Base-by-base conservation (phyloP, 1,284 basidiomycete species). In the Gymnopus androsaceus region DNA sequence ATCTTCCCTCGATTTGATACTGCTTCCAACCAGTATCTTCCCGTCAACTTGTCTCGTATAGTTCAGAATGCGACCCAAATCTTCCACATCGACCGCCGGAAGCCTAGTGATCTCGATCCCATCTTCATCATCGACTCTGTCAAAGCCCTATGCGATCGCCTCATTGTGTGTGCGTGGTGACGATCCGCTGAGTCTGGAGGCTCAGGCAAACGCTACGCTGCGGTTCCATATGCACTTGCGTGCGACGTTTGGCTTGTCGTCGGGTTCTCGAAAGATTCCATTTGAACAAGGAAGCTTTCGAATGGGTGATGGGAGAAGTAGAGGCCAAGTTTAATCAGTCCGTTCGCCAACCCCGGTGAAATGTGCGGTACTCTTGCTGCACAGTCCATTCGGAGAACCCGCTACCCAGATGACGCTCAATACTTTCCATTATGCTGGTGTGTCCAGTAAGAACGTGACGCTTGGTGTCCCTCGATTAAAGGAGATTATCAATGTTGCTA, bases 341-440 rank as follows among this genome's bases (percentile, higher is more conserved):
- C n/a, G 1, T 69, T 98, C 2, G 94, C 85, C 23, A 91, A 96
- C 67, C 93, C 97, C 0, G 95, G 96, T 50, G 97, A 99, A 75
- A 99, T 99, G 97, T 99, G 97, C 64, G 97, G 97, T 46, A 98
- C 95, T 0, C 83, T 99, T 14, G 92, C 97, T 34, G 97, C 97
- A 0, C 97, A 99, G 75, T 98, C 95, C 4, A 99, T 99, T 62
- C n/a, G 97, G 97, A 73, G 97, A 99, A 79, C 97, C 97, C 0
- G 97, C 97, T 2, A 99, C 97, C 2, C 95, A 98, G 76, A 98
- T 98, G 95, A 98, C 95, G 11, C 74, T 98, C 56, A 92, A 98
- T 72, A 98, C 95, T 0, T 98, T 98, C 90, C 95, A 98, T 76
- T 98, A 97, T 71, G 95, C 95, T 62, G 95, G 95, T 90, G 95